phyloP scores from a whole-genome alignment of 1,139 yeast species.

The Nakaseomyces glabratus region DNA sequence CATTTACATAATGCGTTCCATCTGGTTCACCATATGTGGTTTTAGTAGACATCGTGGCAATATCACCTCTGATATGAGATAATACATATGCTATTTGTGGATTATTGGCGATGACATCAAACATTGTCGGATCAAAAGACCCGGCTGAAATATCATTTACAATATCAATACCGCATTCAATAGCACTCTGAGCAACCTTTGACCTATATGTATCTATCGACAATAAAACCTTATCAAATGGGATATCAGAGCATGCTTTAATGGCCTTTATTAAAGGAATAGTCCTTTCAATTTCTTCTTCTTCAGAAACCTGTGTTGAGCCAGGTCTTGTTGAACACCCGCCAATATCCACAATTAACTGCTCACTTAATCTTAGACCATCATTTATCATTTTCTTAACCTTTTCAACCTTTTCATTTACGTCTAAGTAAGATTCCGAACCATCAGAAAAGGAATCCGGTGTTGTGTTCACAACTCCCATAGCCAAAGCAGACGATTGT shows the following conservation, averaged over 20 bases:
- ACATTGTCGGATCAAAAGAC: slow-evolving; percentile 46
- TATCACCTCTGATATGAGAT: slow-evolving; percentile 80
- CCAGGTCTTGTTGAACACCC: slow-evolving; percentile 92
- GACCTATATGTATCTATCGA: slow-evolving; percentile 84
- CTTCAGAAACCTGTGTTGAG: slow-evolving; percentile 46
- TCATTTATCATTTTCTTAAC: slow-evolving; percentile 41
- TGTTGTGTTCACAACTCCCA: slow-evolving; percentile 85
- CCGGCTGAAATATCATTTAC: slow-evolving; percentile 92
- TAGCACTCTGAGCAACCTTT: slow-evolving; percentile 58
- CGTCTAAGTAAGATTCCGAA: slow-evolving; percentile 37
- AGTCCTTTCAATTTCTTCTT: slow-evolving; percentile 57
- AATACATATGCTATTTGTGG: slow-evolving; percentile 67
- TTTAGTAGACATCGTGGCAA: slow-evolving; percentile 58
- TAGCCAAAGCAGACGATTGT: slow-evolving; percentile 36
- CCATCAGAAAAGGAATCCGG: slow-evolving; percentile 98
- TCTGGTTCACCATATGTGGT: slow-evolving; percentile 44
- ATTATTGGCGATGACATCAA: slow-evolving; percentile 53
- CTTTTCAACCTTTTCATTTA: slow-evolving; percentile 35
- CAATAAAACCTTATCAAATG: slow-evolving; percentile 39
- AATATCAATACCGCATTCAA: slow-evolving; percentile 77
- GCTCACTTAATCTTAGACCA: slow-evolving; percentile 60
- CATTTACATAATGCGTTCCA: slow-evolving; percentile 33
- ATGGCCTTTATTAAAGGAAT: slow-evolving; percentile 61
- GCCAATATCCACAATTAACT: slow-evolving; percentile 71
- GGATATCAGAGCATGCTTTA: slow-evolving; percentile 37